A percentile compares a stretch with the other conserved stretches of the same genome.
phyloP scores from a whole-genome alignment of 2,329 filamentous ascomycete species.

The Zasmidium cellare region DNA sequence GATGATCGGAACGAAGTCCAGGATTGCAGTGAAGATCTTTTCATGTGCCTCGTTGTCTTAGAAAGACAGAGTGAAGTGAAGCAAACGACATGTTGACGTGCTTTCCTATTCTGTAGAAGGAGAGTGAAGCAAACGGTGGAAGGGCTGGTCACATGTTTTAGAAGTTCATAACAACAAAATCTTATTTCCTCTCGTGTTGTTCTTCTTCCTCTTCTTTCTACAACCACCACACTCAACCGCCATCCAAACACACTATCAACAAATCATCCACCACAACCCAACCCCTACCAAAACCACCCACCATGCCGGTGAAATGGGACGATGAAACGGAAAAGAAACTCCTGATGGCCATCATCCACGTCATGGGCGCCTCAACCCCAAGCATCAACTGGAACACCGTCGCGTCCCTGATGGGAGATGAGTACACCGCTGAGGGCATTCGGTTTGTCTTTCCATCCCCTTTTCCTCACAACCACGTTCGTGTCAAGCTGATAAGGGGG shows the following conservation, averaged over 20 bases:
- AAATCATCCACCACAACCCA: background rate
- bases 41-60: no score
- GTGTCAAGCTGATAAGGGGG: no score
- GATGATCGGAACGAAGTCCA: no score
- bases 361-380: background rate
- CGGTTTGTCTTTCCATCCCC: background rate
- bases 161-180: no score
- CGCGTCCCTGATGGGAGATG: conserved; percentile 4
- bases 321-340: conserved; percentile 6
- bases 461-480: background rate
- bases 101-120: no score
- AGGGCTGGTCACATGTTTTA: no score
- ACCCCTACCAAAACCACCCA: background rate
- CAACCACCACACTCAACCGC: background rate
- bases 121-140: no score
- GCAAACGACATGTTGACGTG: no score
- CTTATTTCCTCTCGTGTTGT: background rate
- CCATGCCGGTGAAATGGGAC: conserved; percentile 6
- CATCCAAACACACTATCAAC: background rate
- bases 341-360: conserved; percentile 9
- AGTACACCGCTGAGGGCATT: background rate
- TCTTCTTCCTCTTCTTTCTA: background rate
- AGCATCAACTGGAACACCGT: background rate
- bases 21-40: no score
- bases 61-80: no score